phyloP scores from a whole-genome alignment of 2,329 filamentous ascomycete species.

The Daldinia sp. region DNA sequence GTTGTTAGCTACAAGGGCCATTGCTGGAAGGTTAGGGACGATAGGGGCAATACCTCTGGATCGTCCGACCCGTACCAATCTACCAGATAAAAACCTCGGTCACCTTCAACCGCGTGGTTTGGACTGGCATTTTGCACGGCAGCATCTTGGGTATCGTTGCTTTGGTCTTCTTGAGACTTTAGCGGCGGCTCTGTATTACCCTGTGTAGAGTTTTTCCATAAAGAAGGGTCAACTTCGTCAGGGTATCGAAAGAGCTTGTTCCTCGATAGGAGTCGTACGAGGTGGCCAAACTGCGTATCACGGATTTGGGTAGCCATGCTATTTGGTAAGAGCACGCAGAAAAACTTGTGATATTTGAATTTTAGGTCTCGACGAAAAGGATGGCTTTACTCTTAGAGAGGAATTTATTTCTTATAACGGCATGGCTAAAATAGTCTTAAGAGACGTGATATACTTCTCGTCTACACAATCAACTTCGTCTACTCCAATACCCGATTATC shows the following conservation, averaged over 20 bases:
- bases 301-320: conserved; percentile 25
- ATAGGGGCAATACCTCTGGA: neutral
- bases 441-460: too few species aligned
- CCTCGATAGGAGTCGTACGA: conserved; percentile 29
- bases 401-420: too few species aligned
- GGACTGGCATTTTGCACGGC: neutral
- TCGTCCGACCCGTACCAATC: neutral
- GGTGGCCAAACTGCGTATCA: conserved; percentile 29
- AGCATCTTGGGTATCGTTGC: neutral
- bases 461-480: too few species aligned
- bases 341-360: neutral
- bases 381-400: too few species aligned
- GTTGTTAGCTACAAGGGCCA: neutral
- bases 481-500: neutral
- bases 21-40: too few species aligned
- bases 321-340: neutral
- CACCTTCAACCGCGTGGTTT: too few species aligned
- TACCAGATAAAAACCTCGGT: neutral
- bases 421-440: too few species aligned
- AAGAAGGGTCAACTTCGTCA: conserved; percentile 35
- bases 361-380: too few species aligned
- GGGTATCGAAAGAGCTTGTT: conserved; percentile 30
- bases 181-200: neutral
- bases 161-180: neutral
- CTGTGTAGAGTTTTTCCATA: neutral